Evolutionary conservation across 2,329 filamentous ascomycete genomes (phyloP), one percentile per base, ranked within the genome.

Genomic region (Byssoonygena ceratinophila): DNA sequence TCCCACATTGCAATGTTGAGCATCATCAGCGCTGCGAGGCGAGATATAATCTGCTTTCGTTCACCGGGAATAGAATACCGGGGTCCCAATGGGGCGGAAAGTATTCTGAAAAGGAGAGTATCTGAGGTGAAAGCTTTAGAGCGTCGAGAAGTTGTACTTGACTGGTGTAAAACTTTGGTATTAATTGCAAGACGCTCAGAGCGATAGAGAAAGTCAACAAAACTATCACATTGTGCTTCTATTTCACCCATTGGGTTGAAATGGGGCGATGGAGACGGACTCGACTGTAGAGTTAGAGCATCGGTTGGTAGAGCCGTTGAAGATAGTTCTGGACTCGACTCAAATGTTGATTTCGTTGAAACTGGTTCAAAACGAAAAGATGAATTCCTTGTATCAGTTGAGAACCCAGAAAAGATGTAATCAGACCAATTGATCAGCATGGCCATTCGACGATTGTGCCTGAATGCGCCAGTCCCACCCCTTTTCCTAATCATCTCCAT

Each of bases 371-470:
- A 69, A 52, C 62, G 65, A 47, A 71, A 69, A 36, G 62, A 66
- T 1, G 61, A 59, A 4, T 61, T 62, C 11, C 64, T 58, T 1
- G 62, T 63, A 51, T 69, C 64, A 16, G 48, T 51, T 20, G 37
- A 43, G 55, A 69, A 71, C 1, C 69, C 68, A 0, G 66, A 64
- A 39, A 70, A 60, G 29, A 68, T 68, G 54, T 71, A 70, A 55
- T 71, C 68, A 53, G 67, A 66, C 68, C 68, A 71, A 48, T 71
- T 69, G 40, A 70, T 69, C 45, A 71, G 54, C 65, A 68, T 70
- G 2, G 64, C 66, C 39, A 70, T 47, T 39, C 60, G 55, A 18
- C 62, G 67, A 31, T 66, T 68, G 36, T 68, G 61, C 29, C 62
- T 58, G 48, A 71, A 68, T 7, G 63, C 66, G 12, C 58, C 55